These are phyloP conservation scores for Trichoderma sp. DNA, from an alignment of 2,329 filamentous ascomycete genomes.

Conservation along the genomic window DNA sequence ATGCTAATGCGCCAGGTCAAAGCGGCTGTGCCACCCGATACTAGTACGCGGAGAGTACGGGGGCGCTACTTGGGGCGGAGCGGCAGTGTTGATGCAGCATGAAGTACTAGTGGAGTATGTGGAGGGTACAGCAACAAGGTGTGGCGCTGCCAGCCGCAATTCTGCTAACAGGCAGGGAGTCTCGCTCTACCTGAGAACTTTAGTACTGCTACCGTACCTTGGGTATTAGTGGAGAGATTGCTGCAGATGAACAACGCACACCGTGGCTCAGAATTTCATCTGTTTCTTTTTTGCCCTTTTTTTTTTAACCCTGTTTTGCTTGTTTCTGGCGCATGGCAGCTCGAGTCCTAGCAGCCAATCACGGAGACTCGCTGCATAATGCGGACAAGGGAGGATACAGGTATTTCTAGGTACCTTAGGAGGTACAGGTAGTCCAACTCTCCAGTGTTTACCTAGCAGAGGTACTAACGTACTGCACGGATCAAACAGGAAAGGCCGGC, in stretches of 20 bases:
- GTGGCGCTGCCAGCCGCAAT: conserved; percentile 1
- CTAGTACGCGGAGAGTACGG: neutral
- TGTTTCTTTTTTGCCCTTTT: neutral
- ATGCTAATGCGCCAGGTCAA: neutral
- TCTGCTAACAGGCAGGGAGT: neutral
- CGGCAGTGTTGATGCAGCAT: neutral
- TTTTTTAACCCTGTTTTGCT: neutral
- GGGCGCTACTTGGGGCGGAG: neutral
- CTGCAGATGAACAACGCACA: conserved; percentile 6
- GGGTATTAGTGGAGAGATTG: neutral
- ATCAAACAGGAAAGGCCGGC: neutral
- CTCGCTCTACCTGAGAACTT: no score
- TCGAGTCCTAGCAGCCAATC: neutral
- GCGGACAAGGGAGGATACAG: neutral
- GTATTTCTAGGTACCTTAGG: no score
- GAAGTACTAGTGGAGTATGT: neutral
- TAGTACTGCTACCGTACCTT: no score
- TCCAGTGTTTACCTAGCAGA: no score
- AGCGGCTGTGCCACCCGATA: conserved; percentile 14
- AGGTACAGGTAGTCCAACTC: no score
- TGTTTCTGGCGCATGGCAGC: neutral
- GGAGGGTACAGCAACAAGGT: neutral
- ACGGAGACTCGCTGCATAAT: neutral
- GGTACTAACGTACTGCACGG: neutral
- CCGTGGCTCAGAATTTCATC: neutral